phyloP scores from a whole-genome alignment of 1,139 yeast species.

The Kodamaea sp. region DNA sequence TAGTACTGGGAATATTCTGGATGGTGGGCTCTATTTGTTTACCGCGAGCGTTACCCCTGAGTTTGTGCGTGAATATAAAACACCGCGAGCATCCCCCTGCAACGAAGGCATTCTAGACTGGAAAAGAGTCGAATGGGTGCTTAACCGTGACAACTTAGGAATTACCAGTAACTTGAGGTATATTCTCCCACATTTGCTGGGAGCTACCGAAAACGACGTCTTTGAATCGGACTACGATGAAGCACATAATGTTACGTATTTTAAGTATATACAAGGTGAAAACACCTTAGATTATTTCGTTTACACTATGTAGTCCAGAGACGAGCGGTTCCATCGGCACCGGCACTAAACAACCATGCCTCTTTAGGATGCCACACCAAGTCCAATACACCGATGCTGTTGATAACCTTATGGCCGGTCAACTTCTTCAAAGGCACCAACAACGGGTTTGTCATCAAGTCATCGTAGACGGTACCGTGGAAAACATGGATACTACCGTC shows the following conservation, averaged over 20 bases:
- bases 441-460: conserved; percentile 90
- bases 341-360: conserved; percentile 98
- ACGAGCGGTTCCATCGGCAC: conserved; percentile 95
- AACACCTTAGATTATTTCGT: conserved; percentile 10
- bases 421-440: conserved; percentile 94
- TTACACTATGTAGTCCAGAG: conserved; percentile 76
- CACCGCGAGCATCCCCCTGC: conserved; percentile 18
- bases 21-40: conserved; percentile 43
- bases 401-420: conserved; percentile 81
- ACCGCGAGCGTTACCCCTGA: conserved; percentile 33
- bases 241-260: conserved; percentile 15
- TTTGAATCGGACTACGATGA: conserved; percentile 22
- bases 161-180: conserved; percentile 39
- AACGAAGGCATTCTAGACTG: conserved; percentile 48
- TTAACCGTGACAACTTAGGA: conserved; percentile 39
- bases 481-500: conserved; percentile 91
- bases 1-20: conserved; percentile 6
- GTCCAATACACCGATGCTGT: conserved; percentile 85
- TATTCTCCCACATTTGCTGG: conserved; percentile 27
- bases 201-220: conserved; percentile 20
- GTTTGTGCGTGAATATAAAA: conserved; percentile 23
- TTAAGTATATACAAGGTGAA: conserved; percentile 14
- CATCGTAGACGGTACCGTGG: conserved; percentile 97
- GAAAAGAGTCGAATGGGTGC: conserved; percentile 39
- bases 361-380: conserved; percentile 96